phyloP scores from a whole-genome alignment of 306 rosid genomes.

The Quercus gilva region DNA sequence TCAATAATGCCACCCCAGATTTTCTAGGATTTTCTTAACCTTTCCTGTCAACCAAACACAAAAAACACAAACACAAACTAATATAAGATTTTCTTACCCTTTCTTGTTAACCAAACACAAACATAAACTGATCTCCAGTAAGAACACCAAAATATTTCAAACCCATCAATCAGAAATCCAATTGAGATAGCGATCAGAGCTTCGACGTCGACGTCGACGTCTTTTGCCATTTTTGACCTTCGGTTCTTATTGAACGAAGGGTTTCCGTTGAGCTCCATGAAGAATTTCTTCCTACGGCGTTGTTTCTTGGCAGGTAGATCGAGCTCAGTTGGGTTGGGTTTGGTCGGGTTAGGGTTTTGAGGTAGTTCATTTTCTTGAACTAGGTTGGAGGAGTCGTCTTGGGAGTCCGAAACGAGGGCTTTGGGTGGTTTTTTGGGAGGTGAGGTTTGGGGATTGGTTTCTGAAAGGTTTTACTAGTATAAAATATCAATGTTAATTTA shows the following conservation, averaged over 20 bases:
- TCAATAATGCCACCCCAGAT: too few species aligned
- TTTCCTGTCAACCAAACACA: too few species aligned
- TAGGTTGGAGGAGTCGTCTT: slow-evolving; percentile 57
- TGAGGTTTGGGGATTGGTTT: slow-evolving; percentile 23
- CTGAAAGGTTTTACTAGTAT: slow-evolving; percentile 4
- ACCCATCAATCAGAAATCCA: slow-evolving; percentile 50
- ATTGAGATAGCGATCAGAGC: slow-evolving; percentile 73
- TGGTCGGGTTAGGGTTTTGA: slow-evolving; percentile 8
- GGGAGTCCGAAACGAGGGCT: slow-evolving; percentile 42
- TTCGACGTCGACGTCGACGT: slow-evolving; percentile 64
- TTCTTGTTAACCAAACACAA: too few species aligned
- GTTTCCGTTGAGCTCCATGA: slow-evolving; percentile 54
- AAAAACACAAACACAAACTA: too few species aligned
- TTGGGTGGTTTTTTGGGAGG: slow-evolving; percentile 41
- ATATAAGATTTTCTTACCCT: too few species aligned
- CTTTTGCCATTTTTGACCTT: slow-evolving; percentile 55
- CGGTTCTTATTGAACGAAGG: slow-evolving; percentile 51
- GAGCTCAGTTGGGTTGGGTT: slow-evolving; percentile 24
- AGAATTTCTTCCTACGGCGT: slow-evolving; percentile 85
- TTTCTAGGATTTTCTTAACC: too few species aligned
- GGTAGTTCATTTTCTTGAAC: slow-evolving; percentile 27
- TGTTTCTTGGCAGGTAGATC: slow-evolving; percentile 52
- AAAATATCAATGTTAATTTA: neutral
- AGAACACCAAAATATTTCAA: too few species aligned
- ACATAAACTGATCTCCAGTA: too few species aligned